These are phyloP conservation scores for Lipomyces yamadae DNA, from an alignment of 805 yeast species.

Conservation along the genomic window DNA sequence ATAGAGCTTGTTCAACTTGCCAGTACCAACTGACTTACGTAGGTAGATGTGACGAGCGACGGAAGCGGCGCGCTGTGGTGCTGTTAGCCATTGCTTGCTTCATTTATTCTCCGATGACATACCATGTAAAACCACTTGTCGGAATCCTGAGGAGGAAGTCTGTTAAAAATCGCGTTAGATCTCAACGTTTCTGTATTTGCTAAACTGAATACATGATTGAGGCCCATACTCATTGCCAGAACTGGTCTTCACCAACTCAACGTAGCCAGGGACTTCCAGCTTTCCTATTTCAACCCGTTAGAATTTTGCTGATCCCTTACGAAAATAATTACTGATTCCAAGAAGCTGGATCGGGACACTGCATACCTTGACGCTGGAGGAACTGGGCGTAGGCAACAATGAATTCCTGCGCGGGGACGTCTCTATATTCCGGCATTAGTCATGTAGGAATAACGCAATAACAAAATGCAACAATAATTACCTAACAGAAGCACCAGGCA, in stretches of 20 bases:
- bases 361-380: constrained; percentile 95
- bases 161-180: constrained; percentile 1
- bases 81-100: not conserved
- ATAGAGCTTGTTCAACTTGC: constrained; percentile 98
- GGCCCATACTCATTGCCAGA: constrained; percentile 79
- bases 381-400: constrained; percentile 99
- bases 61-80: constrained; percentile 91
- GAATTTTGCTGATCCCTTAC: not conserved
- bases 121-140: constrained; percentile 95
- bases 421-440: constrained; percentile 57
- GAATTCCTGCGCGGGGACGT: constrained; percentile 99
- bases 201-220: not conserved
- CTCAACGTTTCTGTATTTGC: not conserved
- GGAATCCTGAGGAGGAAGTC: constrained; percentile 98
- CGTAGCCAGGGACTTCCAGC: constrained; percentile 99
- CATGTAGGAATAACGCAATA: not conserved
- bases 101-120: constrained; percentile 9
- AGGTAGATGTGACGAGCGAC: constrained; percentile 99
- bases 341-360: not conserved
- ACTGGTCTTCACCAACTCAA: constrained; percentile 98
- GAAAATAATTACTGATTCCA: not conserved
- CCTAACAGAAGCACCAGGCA: constrained; percentile 99
- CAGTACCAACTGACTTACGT: constrained; percentile 99
- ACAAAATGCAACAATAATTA: constrained; percentile 54
- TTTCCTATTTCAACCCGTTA: constrained; percentile 51